Evolutionary conservation across 305 asterid species (phyloP).

Genomic region (Ajuga reptans): DNA sequence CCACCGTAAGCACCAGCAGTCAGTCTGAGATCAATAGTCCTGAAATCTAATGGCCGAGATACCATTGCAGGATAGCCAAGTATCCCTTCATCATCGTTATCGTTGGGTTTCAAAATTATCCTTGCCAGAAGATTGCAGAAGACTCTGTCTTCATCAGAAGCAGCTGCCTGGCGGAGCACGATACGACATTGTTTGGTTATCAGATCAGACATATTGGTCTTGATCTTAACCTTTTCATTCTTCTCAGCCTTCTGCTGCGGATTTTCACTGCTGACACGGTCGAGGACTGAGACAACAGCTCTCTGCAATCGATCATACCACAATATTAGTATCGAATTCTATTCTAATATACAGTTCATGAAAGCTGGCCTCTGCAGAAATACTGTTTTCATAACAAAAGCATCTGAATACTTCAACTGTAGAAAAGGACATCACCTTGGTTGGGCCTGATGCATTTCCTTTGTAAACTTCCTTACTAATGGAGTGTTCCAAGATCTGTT

Average conservation of each 20-base stretch:
- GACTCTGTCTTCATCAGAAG: conserved; percentile 67
- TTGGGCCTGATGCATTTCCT: conserved; percentile 99
- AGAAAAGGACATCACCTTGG: conserved; percentile 59
- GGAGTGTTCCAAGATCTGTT: conserved; percentile 59
- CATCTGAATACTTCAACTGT: conserved; percentile 4
- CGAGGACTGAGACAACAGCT: conserved; percentile 75
- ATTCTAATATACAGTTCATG: neutral
- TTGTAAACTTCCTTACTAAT: conserved; percentile 95
- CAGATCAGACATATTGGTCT: conserved; percentile 51
- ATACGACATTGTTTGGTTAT: conserved; percentile 81
- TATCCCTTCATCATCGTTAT: conserved; percentile 72
- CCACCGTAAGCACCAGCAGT: conserved; percentile 86
- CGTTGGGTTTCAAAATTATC: conserved; percentile 59
- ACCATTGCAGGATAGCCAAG: conserved; percentile 94
- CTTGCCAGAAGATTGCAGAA: conserved; percentile 88
- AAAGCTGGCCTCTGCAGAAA: neutral
- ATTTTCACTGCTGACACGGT: conserved; percentile 42
- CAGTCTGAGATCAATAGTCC: conserved; percentile 89
- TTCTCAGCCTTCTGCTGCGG: conserved; percentile 56
- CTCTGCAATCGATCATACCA: conserved; percentile 49
- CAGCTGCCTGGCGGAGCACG: conserved; percentile 62
- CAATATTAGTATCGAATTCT: conserved; percentile 11
- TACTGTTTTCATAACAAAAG: neutral
- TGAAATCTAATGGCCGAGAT: conserved; percentile 87
- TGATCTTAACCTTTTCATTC: conserved; percentile 50